Base-by-base conservation (phyloP, 176 grass and related monocot species). In the Calamus simplicifolius region DNA sequence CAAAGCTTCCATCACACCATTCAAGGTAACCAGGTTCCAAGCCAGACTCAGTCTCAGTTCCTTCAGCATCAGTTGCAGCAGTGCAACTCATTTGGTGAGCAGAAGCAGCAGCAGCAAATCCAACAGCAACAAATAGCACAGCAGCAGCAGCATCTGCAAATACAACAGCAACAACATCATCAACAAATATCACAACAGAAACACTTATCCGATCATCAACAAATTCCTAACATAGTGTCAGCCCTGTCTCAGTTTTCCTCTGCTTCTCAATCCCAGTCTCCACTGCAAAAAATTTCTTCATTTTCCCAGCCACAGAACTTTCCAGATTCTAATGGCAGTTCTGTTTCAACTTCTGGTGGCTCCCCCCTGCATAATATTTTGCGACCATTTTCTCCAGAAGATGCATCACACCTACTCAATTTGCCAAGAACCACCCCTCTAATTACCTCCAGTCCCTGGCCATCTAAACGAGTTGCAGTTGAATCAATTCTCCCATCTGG, bases 231-330 rank as follows among this genome's bases (percentile, higher is more conserved):
- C 79, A 30, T 56, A 17, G 67, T 74, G 18, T 54, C 82, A 52
- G 38, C 62, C 26, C 75, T 82, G 75, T 78, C 82, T 62, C 70
- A 82, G 53, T 68, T 79, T 50, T 65, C 70, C 1, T 53, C 71
- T 2, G 54, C 52, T 14, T 61, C 82, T 29, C 79, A 76, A 23
- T 85, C 79, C 68, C 78, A 75, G 31, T 56, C 82, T 26, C 12
- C 82, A 58, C 38, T 87, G 72, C 79, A 87, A 56, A 56, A 59
- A 5, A 54, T 68, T 26, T 52, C 75, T 29, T 72, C 80, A 0
- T 92, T 81, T 63, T 81, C 84, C 48, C 86, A 88, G 70, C 55
- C 75, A 25, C 92, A 80, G 61, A 89, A 69, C 75, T 85, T 80
- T 56, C 14, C 84, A 17, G 84, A 85, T 6, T 65, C 79, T 0